A percentile compares a stretch with the other conserved stretches of the same genome.
These are phyloP conservation scores for Escallonia herrerae DNA, from an alignment of 129 eudicot species.

Conservation along the genomic window DNA sequence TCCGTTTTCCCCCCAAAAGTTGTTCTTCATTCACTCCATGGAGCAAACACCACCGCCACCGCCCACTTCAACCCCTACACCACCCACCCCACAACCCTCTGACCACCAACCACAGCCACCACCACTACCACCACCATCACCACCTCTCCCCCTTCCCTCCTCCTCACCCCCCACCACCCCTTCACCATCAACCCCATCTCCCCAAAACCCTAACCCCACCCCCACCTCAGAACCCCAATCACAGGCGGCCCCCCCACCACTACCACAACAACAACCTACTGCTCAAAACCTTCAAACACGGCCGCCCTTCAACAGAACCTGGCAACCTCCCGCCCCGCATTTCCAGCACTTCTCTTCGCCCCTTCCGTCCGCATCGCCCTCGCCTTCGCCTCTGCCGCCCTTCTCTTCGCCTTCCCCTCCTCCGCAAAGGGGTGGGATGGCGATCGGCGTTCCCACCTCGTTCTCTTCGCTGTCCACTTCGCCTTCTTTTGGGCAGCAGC, in stretches of 20 bases:
- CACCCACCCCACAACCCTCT: conserved; percentile 10
- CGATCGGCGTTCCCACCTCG: conserved; percentile 63
- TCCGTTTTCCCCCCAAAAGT: too few relatives aligned
- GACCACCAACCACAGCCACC: conserved; percentile 14
- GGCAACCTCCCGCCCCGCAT: conserved; percentile 32
- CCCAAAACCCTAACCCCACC: conserved; percentile 34
- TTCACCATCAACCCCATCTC: conserved; percentile 17
- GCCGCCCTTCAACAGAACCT: conserved; percentile 30
- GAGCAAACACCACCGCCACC: conserved; percentile 30
- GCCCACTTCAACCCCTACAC: too few relatives aligned
- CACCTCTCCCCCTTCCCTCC: background rate
- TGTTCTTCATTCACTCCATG: conserved; percentile 9
- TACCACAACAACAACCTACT: conserved; percentile 20
- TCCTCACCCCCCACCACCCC: background rate
- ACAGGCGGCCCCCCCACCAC: background rate
- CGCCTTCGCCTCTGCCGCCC: conserved; percentile 33
- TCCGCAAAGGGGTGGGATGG: conserved; percentile 63
- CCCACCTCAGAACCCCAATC: conserved; percentile 4
- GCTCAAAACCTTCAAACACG: conserved; percentile 10
- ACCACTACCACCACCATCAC: conserved; percentile 8
- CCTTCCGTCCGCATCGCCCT: conserved; percentile 14
- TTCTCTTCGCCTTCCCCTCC: conserved; percentile 33
- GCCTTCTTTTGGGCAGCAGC: conserved; percentile 28
- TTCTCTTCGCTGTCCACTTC: conserved; percentile 29
- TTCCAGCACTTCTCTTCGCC: conserved; percentile 18